Evolutionary conservation across 1,284 basidiomycete species (phyloP), one percentile per base, ranked within the genome.

Genomic region (Fomes fomentarius): DNA sequence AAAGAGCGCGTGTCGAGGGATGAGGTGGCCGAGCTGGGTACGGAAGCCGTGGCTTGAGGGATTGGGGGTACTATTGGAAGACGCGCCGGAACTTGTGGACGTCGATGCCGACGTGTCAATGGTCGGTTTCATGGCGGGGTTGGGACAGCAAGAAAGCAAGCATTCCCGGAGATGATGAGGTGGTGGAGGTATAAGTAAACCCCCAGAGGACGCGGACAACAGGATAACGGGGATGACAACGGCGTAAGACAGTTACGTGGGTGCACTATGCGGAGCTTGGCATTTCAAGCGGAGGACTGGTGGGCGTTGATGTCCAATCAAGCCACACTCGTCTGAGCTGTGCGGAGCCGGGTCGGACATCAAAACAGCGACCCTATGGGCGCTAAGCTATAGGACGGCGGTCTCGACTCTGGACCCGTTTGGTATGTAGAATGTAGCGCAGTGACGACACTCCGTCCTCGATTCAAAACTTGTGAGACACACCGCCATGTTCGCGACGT

Each of bases 1-100:
- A 71, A 93, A 93, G 54, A 83, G 78, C 3, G 88, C 81, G 65
- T 87, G 83, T 58, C 74, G 74, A 11, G 82, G 80, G 4, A 84
- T 69, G 33, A 86, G 72, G 52, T 82, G 77, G 38, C 76, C 76
- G 10, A 84, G 70, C 42, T 82, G 82, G 4, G 77, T 61, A 31
- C 69, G 68, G 11, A 71, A 49, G 45, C 67, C 66, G 49, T 69
- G 63, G 39, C 48, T 56, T 44, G 53, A 12, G 19, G 50, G 59
- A 34, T 48, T 39, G 5, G 54, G 40, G 4, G 58, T 41, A 56
- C 15, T n/a, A n/a, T n/a, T n/a, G n/a, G 61, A 58, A 33, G 60
- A 61, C 21, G 62, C 56, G 52, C 56, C 62, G 19, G 60, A 60
- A 35, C 52, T 58, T 17, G 63, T 61, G 21, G 61, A 57, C 25